Percentiles rank a stretch among this genome's conserved stretches.
These are phyloP conservation scores for Chrysoporthe deuterocubensis DNA, from an alignment of 2,329 filamentous ascomycete genomes.

Conservation along the genomic window DNA sequence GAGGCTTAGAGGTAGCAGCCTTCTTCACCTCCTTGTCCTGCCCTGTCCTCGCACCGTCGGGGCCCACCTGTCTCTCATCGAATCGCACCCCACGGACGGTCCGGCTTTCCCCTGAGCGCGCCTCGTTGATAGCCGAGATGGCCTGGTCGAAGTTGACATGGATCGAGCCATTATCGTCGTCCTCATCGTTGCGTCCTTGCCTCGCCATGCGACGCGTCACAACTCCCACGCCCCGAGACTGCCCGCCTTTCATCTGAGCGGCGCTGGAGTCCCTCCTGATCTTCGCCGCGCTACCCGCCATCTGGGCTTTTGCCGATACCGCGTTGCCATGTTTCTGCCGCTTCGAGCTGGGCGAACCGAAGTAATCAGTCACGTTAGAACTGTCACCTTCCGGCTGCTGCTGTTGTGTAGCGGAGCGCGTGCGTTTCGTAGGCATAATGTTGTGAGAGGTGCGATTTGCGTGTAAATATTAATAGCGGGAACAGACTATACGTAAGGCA, in stretches of 20 bases:
- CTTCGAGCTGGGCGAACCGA: constrained; percentile 10
- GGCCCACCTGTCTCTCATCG: background rate
- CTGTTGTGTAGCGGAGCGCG: constrained; percentile 5
- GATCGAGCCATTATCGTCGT: constrained; percentile 16
- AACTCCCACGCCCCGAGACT: background rate
- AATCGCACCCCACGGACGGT: constrained; percentile 14
- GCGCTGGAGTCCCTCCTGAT: background rate
- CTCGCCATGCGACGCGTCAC: constrained; percentile 8
- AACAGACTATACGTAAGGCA: background rate
- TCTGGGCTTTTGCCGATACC: background rate
- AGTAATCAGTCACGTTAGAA: constrained; percentile 21
- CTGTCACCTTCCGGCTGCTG: constrained; percentile 9
- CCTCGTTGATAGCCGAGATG: constrained; percentile 18
- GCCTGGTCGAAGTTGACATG: constrained; percentile 10
- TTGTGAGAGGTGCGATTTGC: background rate
- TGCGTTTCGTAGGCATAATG: constrained; percentile 16
- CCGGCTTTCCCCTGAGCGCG: constrained; percentile 5
- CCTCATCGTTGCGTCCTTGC: background rate
- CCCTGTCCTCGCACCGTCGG: background rate
- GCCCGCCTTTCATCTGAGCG: background rate
- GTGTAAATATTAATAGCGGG: background rate
- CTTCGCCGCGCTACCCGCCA: constrained; percentile 5
- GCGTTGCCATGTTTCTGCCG: background rate
- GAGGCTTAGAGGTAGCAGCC: background rate
- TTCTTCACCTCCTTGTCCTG: background rate